These are phyloP conservation scores for Wickerhamiella qilinensis DNA, from an alignment of 805 yeast species.

Conservation along the genomic window DNA sequence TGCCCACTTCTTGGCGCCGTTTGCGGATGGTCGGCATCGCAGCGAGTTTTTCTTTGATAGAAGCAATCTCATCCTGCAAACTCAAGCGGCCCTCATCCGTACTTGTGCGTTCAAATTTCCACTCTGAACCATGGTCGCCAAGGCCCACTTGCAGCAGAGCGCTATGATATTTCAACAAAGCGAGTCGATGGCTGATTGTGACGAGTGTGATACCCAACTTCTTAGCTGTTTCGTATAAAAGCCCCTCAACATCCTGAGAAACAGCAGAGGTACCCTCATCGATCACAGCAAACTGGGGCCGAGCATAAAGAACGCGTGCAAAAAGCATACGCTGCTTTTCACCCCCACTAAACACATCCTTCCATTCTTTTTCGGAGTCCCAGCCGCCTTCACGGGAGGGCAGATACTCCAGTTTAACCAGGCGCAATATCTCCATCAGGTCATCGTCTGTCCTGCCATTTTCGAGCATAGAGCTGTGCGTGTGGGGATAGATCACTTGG, in stretches of 20 bases:
- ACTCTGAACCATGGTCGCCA: slow-evolving; percentile 28
- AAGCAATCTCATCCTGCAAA: slow-evolving; percentile 61
- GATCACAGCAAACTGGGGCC: slow-evolving; percentile 64
- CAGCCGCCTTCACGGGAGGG: slow-evolving; percentile 45
- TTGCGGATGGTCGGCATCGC: slow-evolving; percentile 42
- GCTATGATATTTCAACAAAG: slow-evolving; percentile 72
- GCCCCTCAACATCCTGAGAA: slow-evolving; percentile 76
- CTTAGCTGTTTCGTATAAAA: slow-evolving; percentile 60
- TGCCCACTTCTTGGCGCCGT: slow-evolving; percentile 43
- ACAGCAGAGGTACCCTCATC: slow-evolving; percentile 95
- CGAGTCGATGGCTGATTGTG: slow-evolving; percentile 71
- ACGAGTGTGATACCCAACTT: slow-evolving; percentile 56
- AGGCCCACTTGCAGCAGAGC: slow-evolving; percentile 52
- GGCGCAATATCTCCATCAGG: slow-evolving; percentile 47
- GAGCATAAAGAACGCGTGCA: slow-evolving; percentile 68
- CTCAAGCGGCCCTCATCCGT: slow-evolving; percentile 49
- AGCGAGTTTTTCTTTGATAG: slow-evolving; percentile 42
- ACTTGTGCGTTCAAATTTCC: slow-evolving; percentile 50
- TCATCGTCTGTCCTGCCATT: slow-evolving; percentile 56
- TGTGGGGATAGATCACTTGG: slow-evolving; percentile 76
- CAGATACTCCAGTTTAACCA: slow-evolving; percentile 69
- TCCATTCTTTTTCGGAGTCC: slow-evolving; percentile 51
- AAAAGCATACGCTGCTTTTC: slow-evolving; percentile 82
- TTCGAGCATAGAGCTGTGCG: slow-evolving; percentile 60
- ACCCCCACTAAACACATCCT: slow-evolving; percentile 89